Evolutionary conservation across 441 rosid species (phyloP), one percentile per base, ranked within the genome.

Genomic region (Euphorbia schlechtendalii): DNA sequence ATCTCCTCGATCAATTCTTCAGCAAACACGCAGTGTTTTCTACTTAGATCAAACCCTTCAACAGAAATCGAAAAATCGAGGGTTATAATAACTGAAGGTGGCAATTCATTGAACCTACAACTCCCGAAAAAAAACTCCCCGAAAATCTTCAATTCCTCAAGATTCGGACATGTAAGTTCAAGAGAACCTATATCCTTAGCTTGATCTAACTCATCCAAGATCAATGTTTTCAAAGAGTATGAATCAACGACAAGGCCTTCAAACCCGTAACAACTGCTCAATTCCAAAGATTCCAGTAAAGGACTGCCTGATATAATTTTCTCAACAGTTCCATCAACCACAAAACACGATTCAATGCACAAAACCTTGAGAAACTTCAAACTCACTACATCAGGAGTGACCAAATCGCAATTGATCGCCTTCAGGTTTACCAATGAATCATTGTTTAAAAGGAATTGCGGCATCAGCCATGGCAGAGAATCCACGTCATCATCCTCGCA

Each of bases 321-420:
- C 34, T 66, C 34, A 38, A 72, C 28, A 5, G 36, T 48, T 40
- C 58, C 73, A 18, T 38, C 13, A 10, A 20, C 25, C 43, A 66
- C 10, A 0, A 3, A 5, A 2, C 56, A 8, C 25, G 14, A 0
- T 1, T 7, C 28, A 13, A 71, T 62, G 17, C 49, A 40, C 62
- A 76, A 56, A 53, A 17, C 22, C 63, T 58, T 72, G 18, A 72
- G 61, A 8, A 53, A 41, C 7, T 22, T 13, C 76, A 73, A 76
- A 12, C 52, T 34, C 36, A 71, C 32, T 7, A 13, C 2, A 4
- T n/a, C 49, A 36, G 11, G 43, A 52, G n/a, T 1, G 8, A 5
- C 14, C 48, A 15, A n/a, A 12, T 9, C 71, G 67, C 2, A 2
- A 24, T 21, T 24, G 12, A 6, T 36, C 10, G 40, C 22, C 20